Evolutionary conservation across 1,139 yeast species (phyloP), one percentile per base, ranked within the genome.

Genomic region (Zygotorulaspora mrakii): DNA sequence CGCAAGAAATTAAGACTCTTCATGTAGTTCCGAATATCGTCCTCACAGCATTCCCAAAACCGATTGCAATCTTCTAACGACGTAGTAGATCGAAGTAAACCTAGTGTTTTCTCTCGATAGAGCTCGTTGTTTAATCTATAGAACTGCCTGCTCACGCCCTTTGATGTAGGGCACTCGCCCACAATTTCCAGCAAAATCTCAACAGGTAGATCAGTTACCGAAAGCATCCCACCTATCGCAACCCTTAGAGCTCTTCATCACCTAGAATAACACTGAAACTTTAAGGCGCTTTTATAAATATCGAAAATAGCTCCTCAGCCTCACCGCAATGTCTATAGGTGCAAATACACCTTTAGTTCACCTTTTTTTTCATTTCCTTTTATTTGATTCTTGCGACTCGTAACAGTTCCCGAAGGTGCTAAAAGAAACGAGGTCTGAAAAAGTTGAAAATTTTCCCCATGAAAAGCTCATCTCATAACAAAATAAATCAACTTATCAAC

Each of bases 391-490:
- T 24, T 24, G 27, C n/a, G 27, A 11, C 27, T 24, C n/a, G 5
- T 11, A n/a, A n/a, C 13, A 11, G 27, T 7, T 20, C 22, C 27
- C 6, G 6, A 24, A 24, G n/a, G 31, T 21, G 21, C 25, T 17
- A 37, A 37, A 37, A 37, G 31, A 33, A 33, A 31, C 20, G 27
- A 35, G 21, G 12, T 31, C 31, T 17, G 22, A 21, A 26, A 35
- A 32, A 17, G 33, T 34, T 42, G 41, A 39, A 42, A 42, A 42
- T 39, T 42, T 42, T 42, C 38, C 46, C 43, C 29, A 23, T 31
- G 27, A 36, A n/a, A 23, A 42, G 46, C 46, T 42, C 46, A 42
- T 42, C 46, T 42, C 41, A 42, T 34, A 31, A 12, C 31, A 23
- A 31, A 10, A 14, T 12, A 23, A 21, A 31, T 21, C 16, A 31